A percentile compares a stretch with the other conserved stretches of the same genome.
Evolutionary conservation across 768 basidiomycete genomes (phyloP).

Genomic region (Rubroboletus pulcherrimus): DNA sequence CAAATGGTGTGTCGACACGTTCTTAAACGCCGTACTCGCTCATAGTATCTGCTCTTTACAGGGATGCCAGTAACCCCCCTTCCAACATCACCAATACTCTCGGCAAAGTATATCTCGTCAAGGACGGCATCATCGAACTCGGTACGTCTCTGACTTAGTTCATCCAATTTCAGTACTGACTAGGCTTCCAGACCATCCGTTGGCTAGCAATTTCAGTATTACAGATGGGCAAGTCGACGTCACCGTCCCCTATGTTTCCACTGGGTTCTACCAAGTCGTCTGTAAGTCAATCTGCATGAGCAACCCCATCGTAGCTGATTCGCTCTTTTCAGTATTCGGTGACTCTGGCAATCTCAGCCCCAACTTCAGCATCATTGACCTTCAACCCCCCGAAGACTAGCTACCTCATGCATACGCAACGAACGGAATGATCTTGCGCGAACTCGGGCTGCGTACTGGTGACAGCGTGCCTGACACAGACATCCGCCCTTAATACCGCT

Average conservation of each 20-base stretch:
- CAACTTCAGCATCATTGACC: slow-evolving; percentile 20
- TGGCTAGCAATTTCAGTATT: slow-evolving; percentile 31
- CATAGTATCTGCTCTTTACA: slow-evolving; percentile 7
- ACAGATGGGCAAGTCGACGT: slow-evolving; percentile 23
- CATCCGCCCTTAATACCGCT: background rate
- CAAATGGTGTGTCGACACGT: slow-evolving; percentile 25
- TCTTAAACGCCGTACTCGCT: background rate
- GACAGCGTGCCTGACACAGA: background rate
- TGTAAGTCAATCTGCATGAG: slow-evolving; percentile 18
- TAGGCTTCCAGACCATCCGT: slow-evolving; percentile 13
- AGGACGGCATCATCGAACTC: slow-evolving; percentile 17
- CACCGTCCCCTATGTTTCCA: slow-evolving; percentile 27
- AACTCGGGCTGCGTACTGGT: background rate
- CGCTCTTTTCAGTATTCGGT: slow-evolving; percentile 28
- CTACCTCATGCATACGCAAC: background rate
- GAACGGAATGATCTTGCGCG: too few relatives aligned
- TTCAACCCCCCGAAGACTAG: background rate
- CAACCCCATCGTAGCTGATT: slow-evolving; percentile 1
- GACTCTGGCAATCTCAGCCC: slow-evolving; percentile 32
- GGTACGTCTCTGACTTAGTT: slow-evolving; percentile 18
- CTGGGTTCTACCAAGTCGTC: slow-evolving; percentile 33
- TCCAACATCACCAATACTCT: slow-evolving; percentile 30
- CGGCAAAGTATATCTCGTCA: slow-evolving; percentile 29
- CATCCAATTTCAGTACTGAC: slow-evolving; percentile 3
- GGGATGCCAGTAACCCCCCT: slow-evolving; percentile 31